A percentile compares a stretch with the other conserved stretches of the same genome.
Evolutionary conservation across 2,329 filamentous ascomycete genomes (phyloP).

Genomic region (Pseudogymnoascus sp.): DNA sequence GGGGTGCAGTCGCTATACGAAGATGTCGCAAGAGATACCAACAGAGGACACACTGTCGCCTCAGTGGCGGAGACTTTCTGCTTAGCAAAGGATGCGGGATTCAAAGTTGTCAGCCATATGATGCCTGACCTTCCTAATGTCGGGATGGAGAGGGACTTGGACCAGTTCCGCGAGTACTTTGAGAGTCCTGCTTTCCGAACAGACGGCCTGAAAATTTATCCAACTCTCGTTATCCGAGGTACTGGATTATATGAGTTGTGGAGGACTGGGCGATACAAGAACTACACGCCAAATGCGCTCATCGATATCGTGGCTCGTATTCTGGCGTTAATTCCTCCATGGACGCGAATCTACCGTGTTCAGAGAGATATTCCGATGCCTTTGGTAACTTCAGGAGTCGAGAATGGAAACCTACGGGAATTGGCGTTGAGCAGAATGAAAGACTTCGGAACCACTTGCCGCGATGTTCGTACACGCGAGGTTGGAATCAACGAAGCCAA

Average conservation of each 20-base stretch:
- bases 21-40: slow-evolving; percentile 96
- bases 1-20: slow-evolving; percentile 97
- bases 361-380: slow-evolving; percentile 99
- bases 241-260: slow-evolving; percentile 96
- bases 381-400: slow-evolving; percentile 93
- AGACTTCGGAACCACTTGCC: slow-evolving; percentile 94
- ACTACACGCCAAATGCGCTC: slow-evolving; percentile 94
- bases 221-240: slow-evolving; percentile 91
- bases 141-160: slow-evolving; percentile 93
- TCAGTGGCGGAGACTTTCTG: slow-evolving; percentile 95
- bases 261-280: slow-evolving; percentile 94
- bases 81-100: slow-evolving; percentile 93
- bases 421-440: slow-evolving; percentile 96
- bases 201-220: slow-evolving; percentile 96
- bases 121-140: slow-evolving; percentile 98
- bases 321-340: slow-evolving; percentile 85
- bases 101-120: slow-evolving; percentile 99
- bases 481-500: slow-evolving; percentile 99
- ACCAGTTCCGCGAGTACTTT: slow-evolving; percentile 97
- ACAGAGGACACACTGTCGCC: slow-evolving; percentile 91
- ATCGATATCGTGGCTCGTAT: slow-evolving; percentile 97
- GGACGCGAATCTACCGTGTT: slow-evolving; percentile 97
- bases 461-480: slow-evolving; percentile 91
- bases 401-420: slow-evolving; percentile 94
- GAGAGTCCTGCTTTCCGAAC: slow-evolving; percentile 94